Conservation (phyloP, 495 filamentous ascomycete species). For the Aspergillus mulundensis region DNA sequence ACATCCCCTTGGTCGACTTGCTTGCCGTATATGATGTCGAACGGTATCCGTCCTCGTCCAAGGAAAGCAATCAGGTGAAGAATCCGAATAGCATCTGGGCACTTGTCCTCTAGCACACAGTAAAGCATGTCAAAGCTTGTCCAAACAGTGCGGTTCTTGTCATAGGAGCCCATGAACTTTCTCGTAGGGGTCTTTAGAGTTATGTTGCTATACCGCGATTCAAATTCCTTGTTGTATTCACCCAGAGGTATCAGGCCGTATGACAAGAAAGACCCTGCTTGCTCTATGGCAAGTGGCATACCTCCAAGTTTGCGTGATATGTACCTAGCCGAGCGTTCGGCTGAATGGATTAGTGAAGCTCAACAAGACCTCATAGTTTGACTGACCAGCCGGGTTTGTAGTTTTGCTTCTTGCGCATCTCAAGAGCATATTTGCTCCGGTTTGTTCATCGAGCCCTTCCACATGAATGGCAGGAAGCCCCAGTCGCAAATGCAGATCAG, state of each 20-base stretch:
- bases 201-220: not conserved
- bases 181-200: not conserved
- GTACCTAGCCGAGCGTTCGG: not conserved
- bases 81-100: not conserved
- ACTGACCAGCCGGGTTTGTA: not conserved
- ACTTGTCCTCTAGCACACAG: not conserved
- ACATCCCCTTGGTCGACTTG: not conserved
- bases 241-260: not conserved
- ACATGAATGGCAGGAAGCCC: not conserved
- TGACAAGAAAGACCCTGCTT: not conserved
- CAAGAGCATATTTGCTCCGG: not conserved
- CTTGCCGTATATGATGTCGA: not conserved
- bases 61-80: not conserved
- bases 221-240: constrained; percentile 1
- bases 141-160: constrained; percentile 5
- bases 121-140: constrained; percentile 5
- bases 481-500: constrained; percentile 2
- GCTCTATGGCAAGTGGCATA: constrained; percentile 3
- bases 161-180: constrained; percentile 1
- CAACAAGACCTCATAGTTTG: not conserved
- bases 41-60: not conserved
- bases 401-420: not conserved
- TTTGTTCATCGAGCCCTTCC: not conserved
- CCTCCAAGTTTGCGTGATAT: constrained; percentile 6
- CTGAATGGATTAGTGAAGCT: not conserved